These are phyloP conservation scores for Noccaea caerulescens DNA, from an alignment of 345 rosid species.

Conservation along the genomic window DNA sequence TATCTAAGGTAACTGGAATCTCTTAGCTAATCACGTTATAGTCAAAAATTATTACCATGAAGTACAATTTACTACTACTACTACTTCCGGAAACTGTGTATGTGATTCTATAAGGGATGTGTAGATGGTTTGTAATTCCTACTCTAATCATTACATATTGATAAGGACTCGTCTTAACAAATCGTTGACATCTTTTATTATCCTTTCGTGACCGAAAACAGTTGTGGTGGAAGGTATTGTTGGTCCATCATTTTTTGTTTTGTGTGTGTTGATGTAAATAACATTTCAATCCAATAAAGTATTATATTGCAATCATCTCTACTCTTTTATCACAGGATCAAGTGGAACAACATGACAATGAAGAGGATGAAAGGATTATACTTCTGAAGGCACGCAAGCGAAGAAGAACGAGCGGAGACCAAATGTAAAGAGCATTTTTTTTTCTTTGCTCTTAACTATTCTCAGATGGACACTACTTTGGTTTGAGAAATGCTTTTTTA, in stretches of 20 bases:
- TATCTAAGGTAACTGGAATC: constrained; percentile 56
- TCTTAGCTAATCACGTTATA: constrained; percentile 2
- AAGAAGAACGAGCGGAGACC: constrained; percentile 47
- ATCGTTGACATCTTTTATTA: background rate
- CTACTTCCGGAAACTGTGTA: background rate
- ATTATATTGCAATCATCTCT: constrained; percentile 7
- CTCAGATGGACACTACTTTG: constrained; percentile 1
- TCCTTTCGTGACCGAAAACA: background rate
- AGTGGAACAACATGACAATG: constrained; percentile 43
- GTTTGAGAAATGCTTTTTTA: background rate
- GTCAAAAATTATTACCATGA: background rate
- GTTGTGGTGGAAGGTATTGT: too few relatives aligned
- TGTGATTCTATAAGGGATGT: constrained; percentile 15
- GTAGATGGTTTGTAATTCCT: constrained; percentile 3
- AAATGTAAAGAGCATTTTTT: constrained; percentile 47
- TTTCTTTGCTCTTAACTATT: background rate
- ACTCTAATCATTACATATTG: constrained; percentile 8
- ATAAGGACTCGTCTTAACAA: background rate
- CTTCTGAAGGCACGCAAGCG: constrained; percentile 49
- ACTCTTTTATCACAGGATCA: constrained; percentile 47
- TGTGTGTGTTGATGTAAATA: background rate
- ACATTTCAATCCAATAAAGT: background rate
- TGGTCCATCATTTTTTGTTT: too few relatives aligned
- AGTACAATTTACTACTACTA: background rate
- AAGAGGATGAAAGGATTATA: constrained; percentile 46